phyloP scores from a whole-genome alignment of 768 basidiomycete species.

The Clathrus columnatus region DNA sequence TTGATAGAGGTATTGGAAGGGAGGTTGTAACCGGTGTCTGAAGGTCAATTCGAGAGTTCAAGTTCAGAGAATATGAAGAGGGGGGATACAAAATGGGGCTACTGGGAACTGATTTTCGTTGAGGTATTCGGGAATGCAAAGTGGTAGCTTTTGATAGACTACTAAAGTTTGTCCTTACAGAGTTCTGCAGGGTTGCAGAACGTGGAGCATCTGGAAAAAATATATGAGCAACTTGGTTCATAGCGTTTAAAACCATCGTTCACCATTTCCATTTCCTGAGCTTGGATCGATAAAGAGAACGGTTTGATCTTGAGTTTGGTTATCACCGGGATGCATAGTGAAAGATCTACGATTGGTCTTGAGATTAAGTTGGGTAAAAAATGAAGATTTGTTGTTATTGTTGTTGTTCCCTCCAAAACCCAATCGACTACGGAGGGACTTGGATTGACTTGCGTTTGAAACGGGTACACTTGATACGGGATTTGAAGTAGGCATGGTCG shows the following conservation, averaged over 20 bases:
- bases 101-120: background rate
- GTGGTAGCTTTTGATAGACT: background rate
- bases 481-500: constrained; percentile 5
- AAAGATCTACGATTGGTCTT: constrained; percentile 7
- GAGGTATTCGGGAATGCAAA: background rate
- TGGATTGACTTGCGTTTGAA: constrained; percentile 58
- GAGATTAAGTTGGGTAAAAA: constrained; percentile 8
- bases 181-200: background rate
- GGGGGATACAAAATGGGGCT: background rate
- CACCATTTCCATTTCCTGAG: background rate
- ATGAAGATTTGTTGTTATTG: background rate
- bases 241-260: background rate
- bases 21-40: background rate
- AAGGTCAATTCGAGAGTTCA: constrained; percentile 2
- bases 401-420: constrained; percentile 5
- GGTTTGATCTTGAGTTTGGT: background rate
- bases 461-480: constrained; percentile 28
- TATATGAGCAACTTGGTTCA: background rate
- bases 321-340: background rate
- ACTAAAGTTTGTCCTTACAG: background rate
- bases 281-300: constrained; percentile 5
- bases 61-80: background rate
- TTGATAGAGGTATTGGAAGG: background rate
- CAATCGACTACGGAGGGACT: constrained; percentile 28
- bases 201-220: background rate